Percentiles rank a stretch among this genome's conserved stretches.
Evolutionary conservation across 73 alveolate species (phyloP).

Genomic region (Breviolum minutum): DNA sequence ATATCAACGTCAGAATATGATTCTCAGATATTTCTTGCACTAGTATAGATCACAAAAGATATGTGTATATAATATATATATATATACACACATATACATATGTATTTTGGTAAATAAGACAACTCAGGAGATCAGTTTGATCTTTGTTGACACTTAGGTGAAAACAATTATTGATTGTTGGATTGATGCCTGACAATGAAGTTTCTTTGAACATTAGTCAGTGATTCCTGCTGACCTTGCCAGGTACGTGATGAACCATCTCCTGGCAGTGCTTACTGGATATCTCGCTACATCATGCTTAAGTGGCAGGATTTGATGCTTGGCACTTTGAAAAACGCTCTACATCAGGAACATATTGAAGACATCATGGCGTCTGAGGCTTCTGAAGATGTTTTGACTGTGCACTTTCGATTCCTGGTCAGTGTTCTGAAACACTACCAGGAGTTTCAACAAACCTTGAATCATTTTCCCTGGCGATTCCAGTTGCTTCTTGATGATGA

Average conservation of each 20-base stretch:
- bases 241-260: neutral
- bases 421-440: neutral
- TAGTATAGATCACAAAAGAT: too few relatives aligned
- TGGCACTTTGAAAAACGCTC: neutral
- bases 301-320: constrained; percentile 17
- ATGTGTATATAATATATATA: too few relatives aligned
- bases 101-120: too few relatives aligned
- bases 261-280: neutral
- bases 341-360: neutral
- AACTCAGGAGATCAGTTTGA: too few relatives aligned
- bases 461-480: constrained; percentile 14
- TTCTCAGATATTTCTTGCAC: too few relatives aligned
- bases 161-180: neutral
- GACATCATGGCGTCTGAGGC: neutral
- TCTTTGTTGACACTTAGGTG: too few relatives aligned
- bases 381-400: neutral
- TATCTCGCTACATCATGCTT: neutral
- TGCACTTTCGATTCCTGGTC: neutral
- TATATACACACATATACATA: too few relatives aligned
- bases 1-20: too few relatives aligned
- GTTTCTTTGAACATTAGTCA: neutral
- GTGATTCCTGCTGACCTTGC: too few relatives aligned
- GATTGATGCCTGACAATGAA: neutral
- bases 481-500: neutral
- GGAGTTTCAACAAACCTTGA: neutral